Percentiles rank a stretch among this genome's conserved stretches.
Conservation (phyloP, 345 rosid species). For the Schrenkiella parvula region DNA sequence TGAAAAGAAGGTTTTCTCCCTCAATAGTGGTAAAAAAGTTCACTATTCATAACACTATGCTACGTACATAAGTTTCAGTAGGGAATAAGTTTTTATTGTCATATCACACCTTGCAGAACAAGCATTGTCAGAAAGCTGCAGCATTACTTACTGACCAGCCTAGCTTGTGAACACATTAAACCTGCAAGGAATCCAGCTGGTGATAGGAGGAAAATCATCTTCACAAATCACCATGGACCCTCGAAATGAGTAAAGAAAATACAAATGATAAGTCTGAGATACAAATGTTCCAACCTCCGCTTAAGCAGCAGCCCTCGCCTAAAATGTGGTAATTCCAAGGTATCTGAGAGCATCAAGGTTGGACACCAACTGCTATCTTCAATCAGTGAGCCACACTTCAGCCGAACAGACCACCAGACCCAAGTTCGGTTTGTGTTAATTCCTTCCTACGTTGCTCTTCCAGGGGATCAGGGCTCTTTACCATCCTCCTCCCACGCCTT, state of each 20-base stretch:
- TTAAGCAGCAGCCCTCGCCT: constrained; percentile 68
- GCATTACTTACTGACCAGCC: constrained; percentile 45
- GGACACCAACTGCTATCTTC: constrained; percentile 25
- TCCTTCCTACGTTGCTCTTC: constrained; percentile 95
- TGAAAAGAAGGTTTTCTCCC: constrained; percentile 28
- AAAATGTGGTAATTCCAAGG: constrained; percentile 33
- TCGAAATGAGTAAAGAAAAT: constrained; percentile 46
- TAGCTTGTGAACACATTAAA: constrained; percentile 46
- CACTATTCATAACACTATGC: constrained; percentile 59
- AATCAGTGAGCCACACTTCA: constrained; percentile 28
- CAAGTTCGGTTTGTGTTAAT: constrained; percentile 64
- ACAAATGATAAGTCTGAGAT: constrained; percentile 68
- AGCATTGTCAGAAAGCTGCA: constrained; percentile 49
- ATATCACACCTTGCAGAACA: constrained; percentile 85
- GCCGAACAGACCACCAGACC: constrained; percentile 64
- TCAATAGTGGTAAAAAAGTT: constrained; percentile 34
- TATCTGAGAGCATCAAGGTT: constrained; percentile 27
- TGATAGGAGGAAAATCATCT: constrained; percentile 44
- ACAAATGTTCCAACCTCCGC: constrained; percentile 63
- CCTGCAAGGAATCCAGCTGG: constrained; percentile 60
- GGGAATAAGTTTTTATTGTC: constrained; percentile 51
- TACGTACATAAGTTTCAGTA: constrained; percentile 71
- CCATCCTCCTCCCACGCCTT: constrained; percentile 76
- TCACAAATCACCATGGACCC: constrained; percentile 52
- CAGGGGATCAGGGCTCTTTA: constrained; percentile 99